phyloP scores from a whole-genome alignment of 2,329 filamentous ascomycete species.

The Paraphoma chrysanthemicola region DNA sequence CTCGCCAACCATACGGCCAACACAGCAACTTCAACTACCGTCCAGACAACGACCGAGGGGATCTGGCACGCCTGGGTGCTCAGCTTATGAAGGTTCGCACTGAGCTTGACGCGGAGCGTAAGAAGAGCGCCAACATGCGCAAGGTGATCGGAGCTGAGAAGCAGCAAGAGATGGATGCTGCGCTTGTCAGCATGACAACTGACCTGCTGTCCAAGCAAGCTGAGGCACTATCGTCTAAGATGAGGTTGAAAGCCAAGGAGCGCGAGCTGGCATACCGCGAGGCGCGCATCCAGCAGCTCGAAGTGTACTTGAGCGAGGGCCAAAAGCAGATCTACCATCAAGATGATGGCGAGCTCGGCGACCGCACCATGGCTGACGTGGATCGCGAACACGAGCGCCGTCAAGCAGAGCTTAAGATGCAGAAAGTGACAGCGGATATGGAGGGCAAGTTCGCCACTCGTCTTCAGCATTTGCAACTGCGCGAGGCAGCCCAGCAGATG shows the following conservation, averaged over 20 bases:
- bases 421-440: conserved; percentile 2
- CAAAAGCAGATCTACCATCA: conserved; percentile 25
- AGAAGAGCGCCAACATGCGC: conserved; percentile 10
- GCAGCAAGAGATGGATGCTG: conserved; percentile 10
- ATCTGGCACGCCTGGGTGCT: conserved; percentile 13
- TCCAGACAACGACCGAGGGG: conserved; percentile 4
- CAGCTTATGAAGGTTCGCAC: conserved; percentile 18
- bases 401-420: conserved; percentile 9
- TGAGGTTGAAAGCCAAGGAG: conserved; percentile 11
- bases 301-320: conserved; percentile 27
- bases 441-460: conserved; percentile 11
- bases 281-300: conserved; percentile 18
- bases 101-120: conserved; percentile 24
- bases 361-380: conserved; percentile 9
- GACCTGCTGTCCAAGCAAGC: conserved; percentile 24
- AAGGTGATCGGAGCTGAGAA: conserved; percentile 12
- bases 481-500: conserved; percentile 17
- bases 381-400: conserved; percentile 10
- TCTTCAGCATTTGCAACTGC: conserved; percentile 12
- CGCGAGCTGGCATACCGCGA: conserved; percentile 18
- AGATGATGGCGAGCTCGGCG: conserved; percentile 11
- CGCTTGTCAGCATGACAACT: conserved; percentile 12
- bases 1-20: conserved; percentile 2
- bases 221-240: conserved; percentile 11
- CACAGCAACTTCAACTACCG: neutral